Conservation (phyloP, 2,329 filamentous ascomycete genomes). For the Dactylellina leptospora region DNA sequence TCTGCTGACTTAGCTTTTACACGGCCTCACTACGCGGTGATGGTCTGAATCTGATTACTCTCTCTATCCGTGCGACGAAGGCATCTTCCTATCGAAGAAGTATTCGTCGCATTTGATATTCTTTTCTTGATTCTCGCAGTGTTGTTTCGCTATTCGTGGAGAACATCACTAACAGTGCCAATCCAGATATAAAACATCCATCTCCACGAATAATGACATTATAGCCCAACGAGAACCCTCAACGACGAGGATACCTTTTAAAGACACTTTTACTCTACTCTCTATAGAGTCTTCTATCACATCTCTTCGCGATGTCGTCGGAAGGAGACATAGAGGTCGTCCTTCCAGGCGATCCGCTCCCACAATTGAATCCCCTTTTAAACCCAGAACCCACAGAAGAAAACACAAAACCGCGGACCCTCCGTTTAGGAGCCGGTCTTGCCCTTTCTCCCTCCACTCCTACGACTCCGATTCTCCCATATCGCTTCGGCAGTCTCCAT, state of each 20-base stretch:
- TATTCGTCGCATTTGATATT: not conserved
- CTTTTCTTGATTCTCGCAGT: constrained; percentile 4
- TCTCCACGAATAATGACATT: constrained; percentile 24
- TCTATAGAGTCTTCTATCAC: constrained; percentile 3
- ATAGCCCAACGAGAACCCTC: constrained; percentile 22
- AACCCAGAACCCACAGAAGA: not conserved
- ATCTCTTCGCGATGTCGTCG: constrained; percentile 8
- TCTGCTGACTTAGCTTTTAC: constrained; percentile 53
- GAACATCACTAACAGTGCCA: constrained; percentile 12
- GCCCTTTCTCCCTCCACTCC: constrained; percentile 44
- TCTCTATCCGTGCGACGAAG: not conserved
- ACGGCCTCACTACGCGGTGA: constrained; percentile 52
- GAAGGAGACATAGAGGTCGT: constrained; percentile 18
- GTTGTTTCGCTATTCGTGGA: constrained; percentile 12
- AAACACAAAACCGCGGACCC: constrained; percentile 33
- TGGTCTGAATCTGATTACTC: constrained; percentile 44
- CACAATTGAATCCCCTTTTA: constrained; percentile 39
- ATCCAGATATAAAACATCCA: constrained; percentile 8
- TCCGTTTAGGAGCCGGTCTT: constrained; percentile 41
- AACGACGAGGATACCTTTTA: not conserved
- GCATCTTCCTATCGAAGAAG: no score
- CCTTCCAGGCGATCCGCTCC: constrained; percentile 48
- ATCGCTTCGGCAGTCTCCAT: constrained; percentile 38
- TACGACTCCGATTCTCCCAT: constrained; percentile 42
- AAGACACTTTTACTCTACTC: not conserved